phyloP scores from a whole-genome alignment of 2,329 filamentous ascomycete genomes.

The Trichophyton benhamiae region DNA sequence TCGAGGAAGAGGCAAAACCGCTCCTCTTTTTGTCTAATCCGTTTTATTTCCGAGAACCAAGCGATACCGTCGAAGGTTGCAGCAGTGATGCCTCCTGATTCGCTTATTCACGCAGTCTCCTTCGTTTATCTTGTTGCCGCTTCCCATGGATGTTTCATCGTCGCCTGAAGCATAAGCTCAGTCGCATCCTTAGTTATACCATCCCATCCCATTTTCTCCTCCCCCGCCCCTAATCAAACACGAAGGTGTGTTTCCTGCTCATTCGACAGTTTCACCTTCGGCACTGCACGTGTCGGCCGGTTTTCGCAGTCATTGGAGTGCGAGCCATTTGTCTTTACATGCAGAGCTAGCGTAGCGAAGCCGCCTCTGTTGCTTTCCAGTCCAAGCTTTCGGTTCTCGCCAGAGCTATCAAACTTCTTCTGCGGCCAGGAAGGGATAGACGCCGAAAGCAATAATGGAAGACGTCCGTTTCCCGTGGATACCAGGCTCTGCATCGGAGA shows the following conservation, averaged over 20 bases:
- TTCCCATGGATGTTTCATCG: background rate
- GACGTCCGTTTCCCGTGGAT: background rate
- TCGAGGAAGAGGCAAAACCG: no score
- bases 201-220: background rate
- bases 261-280: background rate
- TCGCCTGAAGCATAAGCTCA: background rate
- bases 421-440: background rate
- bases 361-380: background rate
- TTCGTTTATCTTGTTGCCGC: background rate
- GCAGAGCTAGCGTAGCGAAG: no score
- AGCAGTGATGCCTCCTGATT: background rate
- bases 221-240: background rate
- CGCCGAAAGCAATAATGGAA: background rate
- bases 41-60: slow-evolving; percentile 1
- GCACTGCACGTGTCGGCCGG: background rate
- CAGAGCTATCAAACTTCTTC: background rate
- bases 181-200: no score
- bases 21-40: background rate
- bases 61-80: background rate
- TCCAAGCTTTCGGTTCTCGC: background rate
- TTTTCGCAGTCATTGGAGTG: background rate
- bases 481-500: background rate
- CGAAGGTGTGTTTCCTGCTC: background rate
- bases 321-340: background rate
- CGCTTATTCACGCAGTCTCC: background rate